Evolutionary conservation across 2,329 filamentous ascomycete genomes (phyloP).

Genomic region (Aspergillus caelatus): DNA sequence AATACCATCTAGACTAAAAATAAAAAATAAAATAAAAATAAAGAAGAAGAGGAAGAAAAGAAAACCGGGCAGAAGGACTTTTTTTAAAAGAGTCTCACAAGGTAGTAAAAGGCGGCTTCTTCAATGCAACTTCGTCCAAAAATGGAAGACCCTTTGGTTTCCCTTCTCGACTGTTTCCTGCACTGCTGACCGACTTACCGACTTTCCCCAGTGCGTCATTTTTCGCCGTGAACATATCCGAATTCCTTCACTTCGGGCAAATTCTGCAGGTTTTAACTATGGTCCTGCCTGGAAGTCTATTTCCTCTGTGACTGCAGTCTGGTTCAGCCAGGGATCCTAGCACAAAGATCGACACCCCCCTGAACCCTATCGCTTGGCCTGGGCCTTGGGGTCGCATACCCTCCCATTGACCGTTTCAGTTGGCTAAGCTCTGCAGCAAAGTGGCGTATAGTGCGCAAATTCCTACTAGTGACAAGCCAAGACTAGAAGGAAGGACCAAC

Average conservation of each 20-base stretch:
- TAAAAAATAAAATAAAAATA: neutral
- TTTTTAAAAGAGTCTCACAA: neutral
- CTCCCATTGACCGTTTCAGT: neutral
- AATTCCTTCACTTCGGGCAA: neutral
- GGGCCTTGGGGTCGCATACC: neutral
- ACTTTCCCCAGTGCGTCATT: neutral
- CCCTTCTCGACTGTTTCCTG: neutral
- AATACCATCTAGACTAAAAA: neutral
- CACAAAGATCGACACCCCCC: neutral
- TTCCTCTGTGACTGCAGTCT: neutral
- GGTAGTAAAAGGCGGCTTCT: neutral
- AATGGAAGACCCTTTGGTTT: neutral
- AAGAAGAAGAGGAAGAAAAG: neutral
- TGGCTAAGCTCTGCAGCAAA: neutral
- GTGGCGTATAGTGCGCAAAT: neutral
- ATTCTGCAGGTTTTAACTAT: neutral
- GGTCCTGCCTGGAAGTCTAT: neutral
- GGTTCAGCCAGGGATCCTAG: neutral
- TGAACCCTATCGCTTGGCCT: neutral
- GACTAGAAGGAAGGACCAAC: constrained; percentile 1
- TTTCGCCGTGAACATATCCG: neutral
- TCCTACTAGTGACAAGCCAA: neutral
- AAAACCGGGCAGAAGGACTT: too few relatives aligned
- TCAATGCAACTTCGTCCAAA: neutral
- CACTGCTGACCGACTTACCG: neutral